Evolutionary conservation across 805 yeast genomes (phyloP).

Genomic region (Torulaspora maleeae): DNA sequence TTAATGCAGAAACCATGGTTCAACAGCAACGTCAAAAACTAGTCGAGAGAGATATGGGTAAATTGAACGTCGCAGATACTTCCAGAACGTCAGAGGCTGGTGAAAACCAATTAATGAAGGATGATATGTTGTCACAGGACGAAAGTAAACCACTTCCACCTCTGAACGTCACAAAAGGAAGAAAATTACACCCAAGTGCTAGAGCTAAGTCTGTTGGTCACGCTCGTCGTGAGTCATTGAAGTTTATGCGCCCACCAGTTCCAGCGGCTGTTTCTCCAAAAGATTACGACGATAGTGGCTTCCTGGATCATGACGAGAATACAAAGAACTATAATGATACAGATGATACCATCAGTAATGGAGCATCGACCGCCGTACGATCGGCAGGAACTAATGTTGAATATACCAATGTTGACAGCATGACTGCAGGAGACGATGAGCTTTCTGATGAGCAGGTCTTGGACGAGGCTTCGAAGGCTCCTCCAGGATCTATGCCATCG

Average conservation of each 20-base stretch:
- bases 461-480: slow-evolving; percentile 50
- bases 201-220: slow-evolving; percentile 79
- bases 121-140: slow-evolving; percentile 11
- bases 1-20: slow-evolving; percentile 33
- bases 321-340: slow-evolving; percentile 39
- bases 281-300: slow-evolving; percentile 41
- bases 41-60: slow-evolving; percentile 21
- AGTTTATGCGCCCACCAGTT: slow-evolving; percentile 35
- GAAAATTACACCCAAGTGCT: slow-evolving; percentile 68
- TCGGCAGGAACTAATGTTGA: slow-evolving; percentile 13
- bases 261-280: slow-evolving; percentile 34
- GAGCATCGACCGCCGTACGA: slow-evolving; percentile 17
- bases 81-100: slow-evolving; percentile 2
- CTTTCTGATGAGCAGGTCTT: slow-evolving; percentile 47
- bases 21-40: slow-evolving; percentile 31
- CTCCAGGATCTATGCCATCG: slow-evolving; percentile 82
- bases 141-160: slow-evolving; percentile 27
- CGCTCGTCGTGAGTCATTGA: slow-evolving; percentile 57
- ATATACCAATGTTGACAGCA: slow-evolving; percentile 6
- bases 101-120: slow-evolving; percentile 4
- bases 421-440: slow-evolving; percentile 25
- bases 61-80: slow-evolving; percentile 15
- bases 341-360: slow-evolving; percentile 11
- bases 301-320: slow-evolving; percentile 41
- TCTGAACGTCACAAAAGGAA: slow-evolving; percentile 26